Base-by-base conservation (phyloP, 768 basidiomycete species). In the Xanthoconium purpureum region DNA sequence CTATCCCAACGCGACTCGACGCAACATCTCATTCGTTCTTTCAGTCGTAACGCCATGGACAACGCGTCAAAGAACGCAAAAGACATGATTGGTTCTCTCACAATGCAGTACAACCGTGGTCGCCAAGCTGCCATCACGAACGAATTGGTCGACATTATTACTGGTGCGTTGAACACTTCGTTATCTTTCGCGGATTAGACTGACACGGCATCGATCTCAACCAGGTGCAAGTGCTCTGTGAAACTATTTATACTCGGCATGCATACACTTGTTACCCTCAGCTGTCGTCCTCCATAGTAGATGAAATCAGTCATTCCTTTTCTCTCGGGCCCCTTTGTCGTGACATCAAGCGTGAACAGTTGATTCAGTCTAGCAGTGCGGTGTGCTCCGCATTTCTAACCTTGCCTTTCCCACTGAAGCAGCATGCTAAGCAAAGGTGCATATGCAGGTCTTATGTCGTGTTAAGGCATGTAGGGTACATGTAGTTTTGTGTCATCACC, bases 81-180 rank as follows among this genome's bases (percentile, higher is more conserved):
- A 35, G 94, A 95, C 75, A 97, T 98, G 94, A 96, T 98, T 68
- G 74, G 74, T 58, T 73, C 78, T 44, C 80, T 98, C 48, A 89
- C 89, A 73, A 89, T 97, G 88, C 83, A 96, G 74, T 98, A 95
- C 84, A 98, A 98, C 73, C 91, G 94, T 83, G 94, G 95, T 80
- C 91, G 94, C 71, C 94, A 98, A 79, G 94, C 94, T 61, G 88
- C 94, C 63, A 98, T 98, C 70, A 98, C 94, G 59, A 96, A 94
- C 77, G 93, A 96, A 77, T 77, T 93, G 68, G 89, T 93, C 61
- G 91, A 93, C 73, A 92, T 93, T 64, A 93, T 92, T 66, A 94
- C 91, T 64, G 91, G 91, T 91, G 56, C 63, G 82, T 74, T 28
- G 8, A 3, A 17, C 5, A 3, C 13, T 14, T 17, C 17, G 10